A percentile compares a stretch with the other conserved stretches of the same genome.
phyloP scores from a whole-genome alignment of 192 early-diverging fungal species.

The Coemansia sp. region DNA sequence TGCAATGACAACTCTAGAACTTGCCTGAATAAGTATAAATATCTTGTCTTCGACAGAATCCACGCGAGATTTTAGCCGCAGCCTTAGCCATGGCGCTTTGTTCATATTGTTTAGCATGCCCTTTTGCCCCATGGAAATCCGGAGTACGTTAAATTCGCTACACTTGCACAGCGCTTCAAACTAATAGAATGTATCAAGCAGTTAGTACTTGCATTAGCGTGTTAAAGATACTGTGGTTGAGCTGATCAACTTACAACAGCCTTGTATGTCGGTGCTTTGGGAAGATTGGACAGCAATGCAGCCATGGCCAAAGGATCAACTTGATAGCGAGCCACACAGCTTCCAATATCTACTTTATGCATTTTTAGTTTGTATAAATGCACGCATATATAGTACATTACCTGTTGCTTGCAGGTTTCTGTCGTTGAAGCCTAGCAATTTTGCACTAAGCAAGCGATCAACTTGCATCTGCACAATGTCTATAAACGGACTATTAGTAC shows the following conservation, averaged over 20 bases:
- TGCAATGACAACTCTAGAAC: not conserved
- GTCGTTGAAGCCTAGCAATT: not conserved
- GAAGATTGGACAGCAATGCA: constrained; percentile 7
- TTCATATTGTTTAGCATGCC: constrained; percentile 39
- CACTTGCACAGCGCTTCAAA: constrained; percentile 17
- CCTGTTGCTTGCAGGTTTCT: not conserved
- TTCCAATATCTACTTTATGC: constrained; percentile 19
- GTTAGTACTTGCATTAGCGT: too few species aligned
- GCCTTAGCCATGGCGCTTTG: constrained; percentile 13
- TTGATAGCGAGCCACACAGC: constrained; percentile 27
- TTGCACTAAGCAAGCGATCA: not conserved
- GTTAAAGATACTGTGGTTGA: too few species aligned
- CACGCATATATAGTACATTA: not conserved
- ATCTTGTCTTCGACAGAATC: constrained; percentile 25
- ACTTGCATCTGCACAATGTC: not conserved
- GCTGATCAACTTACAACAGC: constrained; percentile 25
- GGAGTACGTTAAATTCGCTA: constrained; percentile 24
- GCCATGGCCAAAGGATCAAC: constrained; percentile 35
- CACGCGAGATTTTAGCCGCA: constrained; percentile 10
- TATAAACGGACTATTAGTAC: not conserved
- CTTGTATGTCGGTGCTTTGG: constrained; percentile 14
- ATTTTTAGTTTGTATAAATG: not conserved
- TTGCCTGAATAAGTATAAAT: constrained; percentile 38
- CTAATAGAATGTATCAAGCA: constrained; percentile 9
- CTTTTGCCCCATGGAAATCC: constrained; percentile 37